Evolutionary conservation across 2,329 filamentous ascomycete species (phyloP), one percentile per base, ranked within the genome.

Genomic region (Aureobasidium lini): DNA sequence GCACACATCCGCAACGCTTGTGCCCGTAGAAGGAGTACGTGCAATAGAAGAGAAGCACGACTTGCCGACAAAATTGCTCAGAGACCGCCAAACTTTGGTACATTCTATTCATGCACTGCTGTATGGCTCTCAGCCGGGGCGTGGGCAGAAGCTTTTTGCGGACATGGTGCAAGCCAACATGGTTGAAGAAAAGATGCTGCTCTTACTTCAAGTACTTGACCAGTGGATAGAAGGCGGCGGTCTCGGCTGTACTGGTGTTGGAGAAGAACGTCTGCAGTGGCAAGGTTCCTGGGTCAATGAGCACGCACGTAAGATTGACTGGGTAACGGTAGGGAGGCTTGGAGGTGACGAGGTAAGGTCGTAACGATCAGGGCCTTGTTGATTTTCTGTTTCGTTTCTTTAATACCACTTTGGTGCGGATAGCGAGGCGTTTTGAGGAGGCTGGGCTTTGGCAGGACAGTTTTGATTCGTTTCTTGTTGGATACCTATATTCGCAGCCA

Each of bases 1-100:
- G 1, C 87, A 85, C 79, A 87, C 88, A 65, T 87, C 89, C 69
- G 90, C 91, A 69, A 88, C 88, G 75, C 86, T 89, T 67, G 82
- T 92, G 18, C 84, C 87, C 0, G 76, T 84, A n/a, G 83, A 87
- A 61, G 88, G 88, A 0, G 84, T 87, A 2, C 77, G 83, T 64
- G 81, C 84, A 40, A 81, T 93, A 10, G 79, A 82, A 3, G 73
- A 79, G 32, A 84, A 83, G 1, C 85, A 86, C 59, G 82, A 77
- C 28, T 70, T 80, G 31, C 72, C 84, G n/a, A 83, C 90, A 53
- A 82, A 84, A 49, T 82, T 88, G 63, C 80, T 85, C n/a, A 86
- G 86, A 4, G 80, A 86, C 63, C 83, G 89, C 18, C 84, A 87
- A 46, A 84, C 88, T 61, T 77, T 91, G 29, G 85, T 87, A 11